Evolutionary conservation across 2,329 filamentous ascomycete genomes (phyloP).

Genomic region (Alternaria viburni): DNA sequence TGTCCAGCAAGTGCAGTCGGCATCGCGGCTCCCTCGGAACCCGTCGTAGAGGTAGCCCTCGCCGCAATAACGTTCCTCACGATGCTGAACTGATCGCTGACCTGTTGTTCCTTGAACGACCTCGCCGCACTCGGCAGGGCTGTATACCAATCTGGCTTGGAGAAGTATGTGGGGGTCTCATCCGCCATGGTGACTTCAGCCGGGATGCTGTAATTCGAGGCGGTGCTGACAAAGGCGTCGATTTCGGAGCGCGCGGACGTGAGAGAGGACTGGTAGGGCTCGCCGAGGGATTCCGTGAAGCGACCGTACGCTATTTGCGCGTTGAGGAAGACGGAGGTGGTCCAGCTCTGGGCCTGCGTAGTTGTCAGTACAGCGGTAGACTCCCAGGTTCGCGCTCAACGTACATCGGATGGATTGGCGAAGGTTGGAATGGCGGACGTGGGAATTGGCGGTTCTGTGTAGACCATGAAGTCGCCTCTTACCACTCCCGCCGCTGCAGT

Average conservation of each 20-base stretch:
- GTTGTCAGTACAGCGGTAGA: neutral
- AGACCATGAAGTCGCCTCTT: constrained; percentile 40
- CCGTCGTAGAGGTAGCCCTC: constrained; percentile 18
- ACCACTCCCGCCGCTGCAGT: constrained; percentile 20
- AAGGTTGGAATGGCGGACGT: constrained; percentile 34
- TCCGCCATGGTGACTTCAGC: constrained; percentile 30
- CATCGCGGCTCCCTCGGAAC: constrained; percentile 24
- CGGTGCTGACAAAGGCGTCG: constrained; percentile 28
- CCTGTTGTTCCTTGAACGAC: constrained; percentile 41
- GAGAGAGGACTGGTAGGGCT: constrained; percentile 32
- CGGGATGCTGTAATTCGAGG: constrained; percentile 35
- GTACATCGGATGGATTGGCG: constrained; percentile 29
- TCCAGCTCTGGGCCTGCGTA: constrained; percentile 33
- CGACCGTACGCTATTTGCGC: constrained; percentile 29
- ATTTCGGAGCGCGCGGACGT: constrained; percentile 37
- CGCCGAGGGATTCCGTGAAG: constrained; percentile 30
- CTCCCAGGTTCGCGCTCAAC: neutral
- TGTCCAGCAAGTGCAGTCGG: constrained; percentile 26
- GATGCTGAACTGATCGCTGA: constrained; percentile 38
- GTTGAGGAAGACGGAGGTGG: constrained; percentile 36
- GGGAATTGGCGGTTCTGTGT: constrained; percentile 39
- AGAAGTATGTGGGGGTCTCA: constrained; percentile 29
- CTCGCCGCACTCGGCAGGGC: constrained; percentile 35
- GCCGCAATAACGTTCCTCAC: constrained; percentile 30
- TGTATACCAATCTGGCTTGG: constrained; percentile 36